Conservation (phyloP, 768 basidiomycete species). For the Lactifluus echinatus region DNA sequence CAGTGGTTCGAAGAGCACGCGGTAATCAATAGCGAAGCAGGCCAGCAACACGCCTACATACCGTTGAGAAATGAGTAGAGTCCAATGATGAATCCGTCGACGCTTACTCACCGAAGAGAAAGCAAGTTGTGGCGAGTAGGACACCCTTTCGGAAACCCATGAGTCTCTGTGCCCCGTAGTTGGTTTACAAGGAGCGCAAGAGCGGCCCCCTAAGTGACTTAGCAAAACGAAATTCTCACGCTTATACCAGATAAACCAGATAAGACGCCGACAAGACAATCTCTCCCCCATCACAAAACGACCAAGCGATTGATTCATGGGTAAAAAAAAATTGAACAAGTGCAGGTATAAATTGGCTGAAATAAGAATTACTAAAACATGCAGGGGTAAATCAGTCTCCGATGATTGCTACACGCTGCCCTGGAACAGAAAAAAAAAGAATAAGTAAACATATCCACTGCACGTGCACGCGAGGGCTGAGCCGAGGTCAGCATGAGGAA, state of each 20-base stretch:
- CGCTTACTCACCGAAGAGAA: constrained; percentile 69
- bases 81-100: background rate
- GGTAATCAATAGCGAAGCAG: constrained; percentile 82
- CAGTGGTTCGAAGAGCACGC: constrained; percentile 62
- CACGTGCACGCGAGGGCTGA: constrained; percentile 4
- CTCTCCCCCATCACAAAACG: background rate
- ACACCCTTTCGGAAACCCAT: constrained; percentile 91
- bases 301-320: background rate
- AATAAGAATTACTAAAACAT: constrained; percentile 19
- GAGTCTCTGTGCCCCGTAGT: background rate
- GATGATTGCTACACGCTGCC: constrained; percentile 12
- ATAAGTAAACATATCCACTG: background rate
- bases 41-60: constrained; percentile 68
- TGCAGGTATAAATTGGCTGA: constrained; percentile 20
- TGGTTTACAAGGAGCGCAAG: background rate
- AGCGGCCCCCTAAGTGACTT: too few species aligned
- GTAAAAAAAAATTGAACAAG: background rate
- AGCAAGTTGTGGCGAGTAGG: constrained; percentile 79
- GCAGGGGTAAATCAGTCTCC: constrained; percentile 19
- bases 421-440: constrained; percentile 1
- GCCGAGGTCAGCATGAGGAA: background rate
- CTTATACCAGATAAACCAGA: too few species aligned
- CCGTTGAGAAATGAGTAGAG: constrained; percentile 3
- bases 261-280: too few species aligned
- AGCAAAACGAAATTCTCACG: constrained; percentile 5